A percentile compares a stretch with the other conserved stretches of the same genome.
Conservation (phyloP, 1,284 basidiomycete genomes). For the Tetrapyrgos nigripes region DNA sequence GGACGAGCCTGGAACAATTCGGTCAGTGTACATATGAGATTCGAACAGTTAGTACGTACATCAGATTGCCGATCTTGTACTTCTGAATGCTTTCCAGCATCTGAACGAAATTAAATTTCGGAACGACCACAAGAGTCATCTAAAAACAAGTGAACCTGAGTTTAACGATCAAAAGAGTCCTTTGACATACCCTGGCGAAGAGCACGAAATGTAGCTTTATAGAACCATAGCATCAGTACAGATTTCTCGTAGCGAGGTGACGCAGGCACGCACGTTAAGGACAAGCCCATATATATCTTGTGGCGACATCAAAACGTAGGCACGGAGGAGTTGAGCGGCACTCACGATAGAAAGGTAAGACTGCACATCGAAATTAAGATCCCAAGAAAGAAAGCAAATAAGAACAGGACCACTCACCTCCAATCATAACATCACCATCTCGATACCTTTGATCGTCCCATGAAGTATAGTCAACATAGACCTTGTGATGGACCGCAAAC, state of each 20-base stretch:
- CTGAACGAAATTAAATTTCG: slow-evolving; percentile 67
- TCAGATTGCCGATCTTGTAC: slow-evolving; percentile 66
- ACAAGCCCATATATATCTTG: slow-evolving; percentile 73
- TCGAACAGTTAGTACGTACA: slow-evolving; percentile 45
- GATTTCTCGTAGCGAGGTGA: slow-evolving; percentile 2
- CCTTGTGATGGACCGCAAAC: slow-evolving; percentile 54
- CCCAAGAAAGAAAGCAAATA: not conserved
- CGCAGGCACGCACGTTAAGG: slow-evolving; percentile 50
- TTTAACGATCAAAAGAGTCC: not conserved
- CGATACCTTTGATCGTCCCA: slow-evolving; percentile 48
- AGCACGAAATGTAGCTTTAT: slow-evolving; percentile 56
- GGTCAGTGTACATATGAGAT: slow-evolving; percentile 7
- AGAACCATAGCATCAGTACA: not conserved
- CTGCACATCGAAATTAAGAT: slow-evolving; percentile 24
- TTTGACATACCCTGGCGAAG: slow-evolving; percentile 55
- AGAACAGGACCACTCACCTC: slow-evolving; percentile 33
- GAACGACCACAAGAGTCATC: slow-evolving; percentile 68
- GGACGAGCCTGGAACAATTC: slow-evolving; percentile 59
- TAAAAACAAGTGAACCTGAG: slow-evolving; percentile 28
- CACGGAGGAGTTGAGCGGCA: slow-evolving; percentile 24
- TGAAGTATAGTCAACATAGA: slow-evolving; percentile 40
- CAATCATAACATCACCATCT: slow-evolving; percentile 61
- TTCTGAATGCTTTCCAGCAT: slow-evolving; percentile 68
- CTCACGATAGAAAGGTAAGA: slow-evolving; percentile 33
- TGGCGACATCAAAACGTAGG: not conserved